Evolutionary conservation across 2,329 filamentous ascomycete genomes (phyloP), one percentile per base, ranked within the genome.

Genomic region (Cryoendolithus antarcticus): DNA sequence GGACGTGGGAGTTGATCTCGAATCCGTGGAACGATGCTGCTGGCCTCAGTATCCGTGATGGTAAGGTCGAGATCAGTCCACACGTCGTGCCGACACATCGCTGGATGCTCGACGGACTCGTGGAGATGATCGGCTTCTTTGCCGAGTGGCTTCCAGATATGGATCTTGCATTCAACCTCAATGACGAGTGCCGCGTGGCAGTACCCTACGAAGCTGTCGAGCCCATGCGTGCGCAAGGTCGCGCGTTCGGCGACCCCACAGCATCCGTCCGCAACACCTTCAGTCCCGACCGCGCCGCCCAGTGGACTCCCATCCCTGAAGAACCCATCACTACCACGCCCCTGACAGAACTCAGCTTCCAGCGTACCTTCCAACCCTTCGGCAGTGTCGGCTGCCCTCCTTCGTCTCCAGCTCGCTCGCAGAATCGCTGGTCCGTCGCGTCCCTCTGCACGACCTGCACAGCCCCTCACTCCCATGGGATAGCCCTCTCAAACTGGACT

Each of bases 401-500:
- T 2, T 65, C 66, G 0, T 82, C 82, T 1, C 69, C 66, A 9
- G 72, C 72, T 3, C 71, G 77, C 19, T 70, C 65, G 9, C 67
- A 69, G 6, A 67, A 73, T 9, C 66, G 75, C 42, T 83, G 77
- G 76, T 72, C 83, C 46, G 69, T 72, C 15, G 69, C 70, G 39
- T 67, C 71, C 29, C 69, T 85, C 37, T 89, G 84, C 56, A 63
- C 71, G 0, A 62, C 65, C 2, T 89, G 83, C 55, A 64, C 69
- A 2, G 61, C 64, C 5, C 71, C 72, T 1, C 81, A 88, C 51
- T 81, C 82, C 0, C 62, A 74, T 11, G 77, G 74, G 2, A 75
- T 77, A 13, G 82, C 84, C 50, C 62, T 86, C 4, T 63, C 67
- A 4, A 69, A 82, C 48, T 88, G 81, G 77, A 65, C 69, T 1